Percentiles rank a stretch among this genome's conserved stretches.
Evolutionary conservation across 352 stramenopile genomes (phyloP).

Genomic region (Pythium diclinum): DNA sequence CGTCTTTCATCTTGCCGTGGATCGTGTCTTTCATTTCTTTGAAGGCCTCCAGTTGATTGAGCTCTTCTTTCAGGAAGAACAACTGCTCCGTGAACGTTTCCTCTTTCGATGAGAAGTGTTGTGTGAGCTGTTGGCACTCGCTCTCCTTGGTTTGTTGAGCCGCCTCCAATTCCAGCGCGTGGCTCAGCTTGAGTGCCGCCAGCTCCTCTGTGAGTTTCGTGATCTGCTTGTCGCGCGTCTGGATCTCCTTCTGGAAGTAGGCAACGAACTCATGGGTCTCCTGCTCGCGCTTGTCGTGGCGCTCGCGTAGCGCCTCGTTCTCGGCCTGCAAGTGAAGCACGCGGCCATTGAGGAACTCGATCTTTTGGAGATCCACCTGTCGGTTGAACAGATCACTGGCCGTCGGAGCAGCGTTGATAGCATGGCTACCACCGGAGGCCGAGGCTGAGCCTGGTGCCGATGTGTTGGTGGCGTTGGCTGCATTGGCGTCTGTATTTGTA

Average conservation of each 20-base stretch:
- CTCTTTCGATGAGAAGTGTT: conserved; percentile 44
- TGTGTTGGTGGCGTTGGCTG: background rate
- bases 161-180: conserved; percentile 59
- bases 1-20: conserved; percentile 49
- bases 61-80: conserved; percentile 58
- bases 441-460: background rate
- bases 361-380: conserved; percentile 61
- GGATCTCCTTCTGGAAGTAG: conserved; percentile 93
- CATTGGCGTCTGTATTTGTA: background rate
- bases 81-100: conserved; percentile 56
- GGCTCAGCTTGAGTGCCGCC: conserved; percentile 49
- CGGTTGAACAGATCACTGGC: conserved; percentile 61
- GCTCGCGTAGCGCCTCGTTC: conserved; percentile 72
- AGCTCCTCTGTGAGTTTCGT: conserved; percentile 84
- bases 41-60: conserved; percentile 67
- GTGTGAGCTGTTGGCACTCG: conserved; percentile 44
- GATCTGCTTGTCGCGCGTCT: conserved; percentile 74
- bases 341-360: conserved; percentile 57
- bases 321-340: conserved; percentile 65
- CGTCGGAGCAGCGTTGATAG: conserved; percentile 19
- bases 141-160: conserved; percentile 42
- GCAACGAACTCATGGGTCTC: conserved; percentile 94
- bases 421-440: background rate
- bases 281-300: conserved; percentile 87
- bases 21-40: conserved; percentile 65